Base-by-base conservation (phyloP, 768 basidiomycete genomes). In the Termitomyces sp. region DNA sequence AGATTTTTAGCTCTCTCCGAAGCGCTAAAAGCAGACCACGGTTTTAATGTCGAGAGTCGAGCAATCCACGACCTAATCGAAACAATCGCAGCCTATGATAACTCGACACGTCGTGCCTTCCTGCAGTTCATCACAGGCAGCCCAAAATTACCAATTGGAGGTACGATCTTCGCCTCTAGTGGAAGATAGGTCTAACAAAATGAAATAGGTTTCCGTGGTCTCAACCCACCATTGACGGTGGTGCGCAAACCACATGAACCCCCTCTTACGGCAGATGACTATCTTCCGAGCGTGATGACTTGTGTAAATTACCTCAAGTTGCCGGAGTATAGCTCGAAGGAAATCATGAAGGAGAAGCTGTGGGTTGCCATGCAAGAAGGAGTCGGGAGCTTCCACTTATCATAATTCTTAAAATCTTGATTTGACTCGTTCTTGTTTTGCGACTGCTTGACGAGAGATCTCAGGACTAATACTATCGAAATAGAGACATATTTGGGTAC, bases 41-140 rank as follows among this genome's bases (percentile, higher is more conserved):
- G 97, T 8, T 99, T 95, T 79, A 94, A 96, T 66, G 86, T 89
- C 13, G 96, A 98, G 68, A 95, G 93, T 67, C 86, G 89, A 37
- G 86, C 94, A 0, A 95, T 99, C 59, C 85, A 88, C 46, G 86
- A 92, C 66, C 79, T 99, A 55, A 72, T 98, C 26, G 92, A 90
- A 53, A 81, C 93, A 61, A 91, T 99, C 86, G 78, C 90, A 1
- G 82, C 83, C 54, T 97, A 89, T 64, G 88, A 94, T 65, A 70
- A 68, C 16, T 69, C 82, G 2, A 81, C 83, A 18, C 86, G 95
- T 32, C 87, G 97, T 61, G 88, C 90, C 53, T 97, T 89, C 74
- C 75, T 99, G 32, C 95, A 98, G 69, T 99, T 98, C 71, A 92
- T 97, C 61, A 98, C 97, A 12, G 97, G 97, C 43, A 96, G 95